Evolutionary conservation across 805 yeast species (phyloP), one percentile per base, ranked within the genome.

Genomic region (Metschnikowia noctiluminum): DNA sequence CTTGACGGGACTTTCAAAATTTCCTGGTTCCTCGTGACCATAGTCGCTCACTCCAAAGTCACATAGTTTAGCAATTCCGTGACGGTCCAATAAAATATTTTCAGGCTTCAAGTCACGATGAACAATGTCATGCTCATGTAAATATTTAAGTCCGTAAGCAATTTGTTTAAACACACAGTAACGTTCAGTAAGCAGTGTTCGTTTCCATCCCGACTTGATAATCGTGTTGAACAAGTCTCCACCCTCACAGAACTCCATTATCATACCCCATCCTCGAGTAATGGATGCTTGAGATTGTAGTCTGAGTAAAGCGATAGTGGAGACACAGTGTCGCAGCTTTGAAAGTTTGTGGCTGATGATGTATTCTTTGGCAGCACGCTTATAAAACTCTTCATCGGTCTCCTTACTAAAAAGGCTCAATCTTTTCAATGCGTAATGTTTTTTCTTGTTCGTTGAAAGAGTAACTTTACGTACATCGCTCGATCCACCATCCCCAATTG

Each of bases 81-180:
- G 71, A 10, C 65, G 65, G 46, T 81, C 78, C n/a, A 86, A 57
- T 48, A 86, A 65, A 5, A 85, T 71, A 59, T 86, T 86, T 58
- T 86, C 91, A 0, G 91, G 90, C 63, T 86, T 86, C 58, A 86
- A 68, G 69, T 86, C 94, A 38, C 84, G 71, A 62, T 86, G 92
- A 11, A 79, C 89, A 40, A 85, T 74, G 50, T 85, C 94, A 47
- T 72, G 64, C 32, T 79, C 80, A 60, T 86, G 92, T 51, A 86
- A 65, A 54, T 71, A 84, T 52, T 75, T 78, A 27, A 86, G 60
- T 2, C 87, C 94, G 53, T 77, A 71, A 1, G 77, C 74, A 32
- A 85, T 69, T 60, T 86, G 94, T 61, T 85, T 86, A 65, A 86
- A 85, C 34, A 82, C 63, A 62, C 92, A 85, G 54, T 72, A 77